Conservation (phyloP, 1,284 basidiomycete genomes). For the Ceratobasidium papillatum region DNA sequence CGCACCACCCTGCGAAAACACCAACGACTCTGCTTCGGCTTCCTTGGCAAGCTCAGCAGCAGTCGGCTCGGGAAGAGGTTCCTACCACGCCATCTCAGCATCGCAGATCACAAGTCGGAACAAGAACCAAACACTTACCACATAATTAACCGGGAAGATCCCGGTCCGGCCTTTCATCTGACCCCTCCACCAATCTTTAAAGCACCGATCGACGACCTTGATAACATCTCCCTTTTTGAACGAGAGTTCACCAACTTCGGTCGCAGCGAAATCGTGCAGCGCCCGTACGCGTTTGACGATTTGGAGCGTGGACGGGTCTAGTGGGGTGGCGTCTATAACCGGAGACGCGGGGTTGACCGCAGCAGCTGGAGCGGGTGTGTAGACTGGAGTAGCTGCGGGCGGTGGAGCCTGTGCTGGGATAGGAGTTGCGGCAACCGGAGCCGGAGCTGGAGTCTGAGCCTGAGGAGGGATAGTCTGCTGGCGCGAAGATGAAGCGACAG, state of each 20-base stretch:
- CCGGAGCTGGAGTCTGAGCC: no score
- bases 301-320: slow-evolving; percentile 44
- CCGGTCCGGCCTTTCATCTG: slow-evolving; percentile 92
- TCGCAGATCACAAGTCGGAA: slow-evolving; percentile 6
- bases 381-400: slow-evolving; percentile 52
- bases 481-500: slow-evolving; percentile 18
- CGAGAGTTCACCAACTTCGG: slow-evolving; percentile 89
- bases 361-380: slow-evolving; percentile 52
- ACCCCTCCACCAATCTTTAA: slow-evolving; percentile 99
- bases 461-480: slow-evolving; percentile 29
- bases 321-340: slow-evolving; percentile 42
- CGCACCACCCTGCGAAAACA: slow-evolving; percentile 84
- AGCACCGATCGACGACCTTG: slow-evolving; percentile 93
- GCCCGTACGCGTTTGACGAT: slow-evolving; percentile 86
- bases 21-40: slow-evolving; percentile 86
- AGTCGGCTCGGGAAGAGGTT: slow-evolving; percentile 88
- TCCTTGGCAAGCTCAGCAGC: slow-evolving; percentile 82
- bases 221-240: slow-evolving; percentile 96
- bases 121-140: slow-evolving; percentile 62
- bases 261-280: slow-evolving; percentile 88
- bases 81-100: slow-evolving; percentile 57
- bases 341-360: slow-evolving; percentile 50
- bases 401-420: slow-evolving; percentile 37
- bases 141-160: slow-evolving; percentile 98
- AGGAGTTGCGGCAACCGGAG: slow-evolving; percentile 31